Percentiles rank a stretch among this genome's conserved stretches.
Evolutionary conservation across 164 flowering plant species (phyloP).

Genomic region (Nelumbo lutea): DNA sequence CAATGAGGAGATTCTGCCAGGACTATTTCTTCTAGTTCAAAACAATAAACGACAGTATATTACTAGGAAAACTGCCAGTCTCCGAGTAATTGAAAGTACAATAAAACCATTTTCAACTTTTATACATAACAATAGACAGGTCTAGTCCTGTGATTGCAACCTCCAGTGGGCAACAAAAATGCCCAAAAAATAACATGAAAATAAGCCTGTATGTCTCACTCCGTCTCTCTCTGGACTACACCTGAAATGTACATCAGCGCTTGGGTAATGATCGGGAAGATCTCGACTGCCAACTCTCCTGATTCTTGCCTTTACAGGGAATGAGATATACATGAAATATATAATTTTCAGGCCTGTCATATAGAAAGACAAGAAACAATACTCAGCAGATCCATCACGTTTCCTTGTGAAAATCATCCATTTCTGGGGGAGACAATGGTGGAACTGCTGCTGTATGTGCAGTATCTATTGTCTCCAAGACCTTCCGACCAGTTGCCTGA

Average conservation of each 20-base stretch:
- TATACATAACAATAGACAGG: no score
- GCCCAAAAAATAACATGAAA: no score
- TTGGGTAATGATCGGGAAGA: constrained; percentile 43
- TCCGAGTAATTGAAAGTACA: no score
- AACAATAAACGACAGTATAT: no score
- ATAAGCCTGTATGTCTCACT: no score
- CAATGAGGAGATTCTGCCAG: no score
- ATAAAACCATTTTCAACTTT: no score
- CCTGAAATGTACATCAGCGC: constrained; percentile 25
- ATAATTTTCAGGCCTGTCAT: not conserved
- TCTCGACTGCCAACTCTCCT: constrained; percentile 15
- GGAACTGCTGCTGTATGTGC: constrained; percentile 40
- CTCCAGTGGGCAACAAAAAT: no score
- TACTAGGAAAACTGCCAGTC: no score
- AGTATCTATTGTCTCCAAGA: constrained; percentile 17
- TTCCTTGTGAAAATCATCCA: constrained; percentile 19
- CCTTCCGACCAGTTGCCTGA: constrained; percentile 19
- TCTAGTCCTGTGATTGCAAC: no score
- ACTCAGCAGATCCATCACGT: constrained; percentile 5
- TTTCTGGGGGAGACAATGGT: constrained; percentile 48
- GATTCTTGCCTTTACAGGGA: constrained; percentile 7
- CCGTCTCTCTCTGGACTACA: not conserved
- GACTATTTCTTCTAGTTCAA: no score
- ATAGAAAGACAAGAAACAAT: constrained; percentile 15
- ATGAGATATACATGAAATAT: not conserved